phyloP scores from a whole-genome alignment of 2,329 filamentous ascomycete genomes.

The Neoarthrinium moseri region DNA sequence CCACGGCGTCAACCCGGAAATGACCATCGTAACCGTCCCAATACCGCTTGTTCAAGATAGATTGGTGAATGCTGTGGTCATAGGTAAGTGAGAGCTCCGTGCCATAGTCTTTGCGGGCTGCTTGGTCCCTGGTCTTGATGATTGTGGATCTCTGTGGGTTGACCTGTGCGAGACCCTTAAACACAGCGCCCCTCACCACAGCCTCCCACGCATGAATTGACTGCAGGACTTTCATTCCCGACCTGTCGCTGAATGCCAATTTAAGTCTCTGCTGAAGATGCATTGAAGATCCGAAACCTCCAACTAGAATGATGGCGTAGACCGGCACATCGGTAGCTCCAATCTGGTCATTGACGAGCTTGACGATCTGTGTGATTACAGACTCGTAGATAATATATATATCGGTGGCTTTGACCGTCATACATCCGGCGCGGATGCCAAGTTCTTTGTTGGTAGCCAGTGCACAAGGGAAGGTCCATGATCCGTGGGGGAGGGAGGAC shows the following conservation, averaged over 20 bases:
- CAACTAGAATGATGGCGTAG: slow-evolving; percentile 45
- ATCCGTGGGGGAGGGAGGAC: slow-evolving; percentile 29
- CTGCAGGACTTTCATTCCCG: slow-evolving; percentile 41
- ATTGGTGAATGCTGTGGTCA: slow-evolving; percentile 8
- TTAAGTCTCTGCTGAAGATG: slow-evolving; percentile 42
- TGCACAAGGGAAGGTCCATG: slow-evolving; percentile 35
- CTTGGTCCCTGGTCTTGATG: slow-evolving; percentile 38
- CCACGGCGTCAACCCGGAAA: slow-evolving; percentile 29
- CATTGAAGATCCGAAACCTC: slow-evolving; percentile 45
- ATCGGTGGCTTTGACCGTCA: slow-evolving; percentile 35
- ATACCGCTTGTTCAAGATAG: slow-evolving; percentile 9
- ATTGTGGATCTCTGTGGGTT: slow-evolving; percentile 31
- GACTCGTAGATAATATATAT: slow-evolving; percentile 43
- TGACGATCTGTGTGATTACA: slow-evolving; percentile 40
- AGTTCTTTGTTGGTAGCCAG: slow-evolving; percentile 35
- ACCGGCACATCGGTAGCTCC: slow-evolving; percentile 39
- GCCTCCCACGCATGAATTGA: slow-evolving; percentile 49
- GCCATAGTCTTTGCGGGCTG: slow-evolving; percentile 44
- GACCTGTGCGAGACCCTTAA: slow-evolving; percentile 40
- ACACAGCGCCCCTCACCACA: slow-evolving; percentile 50
- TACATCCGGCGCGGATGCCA: slow-evolving; percentile 32
- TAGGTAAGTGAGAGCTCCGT: slow-evolving; percentile 21
- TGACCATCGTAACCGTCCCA: slow-evolving; percentile 12
- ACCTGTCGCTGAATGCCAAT: slow-evolving; percentile 17
- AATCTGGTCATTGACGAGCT: slow-evolving; percentile 43